phyloP scores from a whole-genome alignment of 176 grass and related monocot species.

The Eremochloa ophiuroides region DNA sequence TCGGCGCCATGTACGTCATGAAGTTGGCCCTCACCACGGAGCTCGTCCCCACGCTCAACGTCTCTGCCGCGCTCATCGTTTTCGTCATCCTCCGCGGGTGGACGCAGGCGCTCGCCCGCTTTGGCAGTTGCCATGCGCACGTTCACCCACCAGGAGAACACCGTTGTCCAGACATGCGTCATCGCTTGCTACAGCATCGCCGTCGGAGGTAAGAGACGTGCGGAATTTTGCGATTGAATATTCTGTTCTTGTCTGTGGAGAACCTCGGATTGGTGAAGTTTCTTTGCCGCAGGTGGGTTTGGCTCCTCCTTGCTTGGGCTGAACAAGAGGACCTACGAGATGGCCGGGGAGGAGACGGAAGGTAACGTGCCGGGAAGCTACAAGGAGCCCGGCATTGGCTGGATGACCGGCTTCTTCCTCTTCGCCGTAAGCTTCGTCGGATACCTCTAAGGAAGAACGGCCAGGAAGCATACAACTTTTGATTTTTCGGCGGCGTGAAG shows the following conservation, averaged over 20 bases:
- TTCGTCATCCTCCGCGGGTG: slow-evolving; percentile 84
- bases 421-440: slow-evolving; percentile 79
- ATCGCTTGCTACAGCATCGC: slow-evolving; percentile 95
- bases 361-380: slow-evolving; percentile 89
- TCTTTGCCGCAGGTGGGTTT: slow-evolving; percentile 58
- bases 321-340: slow-evolving; percentile 86
- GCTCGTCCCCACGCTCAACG: slow-evolving; percentile 88
- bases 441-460: too few species aligned
- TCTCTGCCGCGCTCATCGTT: slow-evolving; percentile 88
- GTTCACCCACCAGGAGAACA: slow-evolving; percentile 96
- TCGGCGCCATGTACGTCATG: slow-evolving; percentile 88
- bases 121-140: slow-evolving; percentile 48
- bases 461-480: too few species aligned
- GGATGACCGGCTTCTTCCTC: slow-evolving; percentile 96
- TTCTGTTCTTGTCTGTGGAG: neutral
- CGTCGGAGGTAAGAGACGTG: slow-evolving; percentile 47
- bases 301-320: slow-evolving; percentile 79
- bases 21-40: slow-evolving; percentile 87
- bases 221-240: too few species aligned
- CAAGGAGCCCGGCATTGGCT: slow-evolving; percentile 87
- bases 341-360: slow-evolving; percentile 57
- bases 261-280: neutral
- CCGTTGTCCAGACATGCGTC: slow-evolving; percentile 91
- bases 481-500: too few species aligned
- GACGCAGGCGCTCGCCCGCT: slow-evolving; percentile 56